Base-by-base conservation (phyloP, 441 rosid genomes). In the Bocquillonia castaneifolia region DNA sequence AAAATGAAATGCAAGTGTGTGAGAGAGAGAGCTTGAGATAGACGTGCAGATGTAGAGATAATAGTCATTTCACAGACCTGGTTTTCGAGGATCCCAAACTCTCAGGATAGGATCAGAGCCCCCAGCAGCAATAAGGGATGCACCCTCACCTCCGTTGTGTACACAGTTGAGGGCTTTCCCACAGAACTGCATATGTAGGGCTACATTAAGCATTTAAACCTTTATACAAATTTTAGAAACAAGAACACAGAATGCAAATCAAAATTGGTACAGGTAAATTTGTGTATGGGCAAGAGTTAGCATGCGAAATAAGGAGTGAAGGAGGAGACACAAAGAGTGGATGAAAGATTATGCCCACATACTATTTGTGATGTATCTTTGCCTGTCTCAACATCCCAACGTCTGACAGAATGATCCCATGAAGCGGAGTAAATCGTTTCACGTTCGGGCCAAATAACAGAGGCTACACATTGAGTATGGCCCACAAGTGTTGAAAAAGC, bases 61-160 rank as follows among this genome's bases (percentile, higher is more conserved):
- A 72, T 28, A 62, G 47, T 42, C 7, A 15, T 26, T 14, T 47
- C 36, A 75, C 29, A 70, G 17, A 95, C 98, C 99, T 80, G 97
- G 98, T 77, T 89, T 92, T 66, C 99, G 92, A 69, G 97, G 96
- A 83, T 95, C 99, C 98, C 98, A 95, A 70, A 95, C 80, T 78
- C 99, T 86, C 63, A 95, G 91, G 71, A 88, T 71, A 25, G 96
- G 89, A 62, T 92, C 98, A 71, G 98, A 95, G 59, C 91, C 96
- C 40, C 91, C 96, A 48, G 80, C 96, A 71, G 99, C 96, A 65
- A 95, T 78, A 39, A 95, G 95, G 50, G 93, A 83, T 47, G 91
- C 82, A 63, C 93, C 89, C 83, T 92, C 99, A 75, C 99, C 97
- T 37, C 98, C 98, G 66, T 89, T 79, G 81, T 90, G 91, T 63